Evolutionary conservation across 176 grass and related monocot species (phyloP).

Genomic region (Eleusine indica): DNA sequence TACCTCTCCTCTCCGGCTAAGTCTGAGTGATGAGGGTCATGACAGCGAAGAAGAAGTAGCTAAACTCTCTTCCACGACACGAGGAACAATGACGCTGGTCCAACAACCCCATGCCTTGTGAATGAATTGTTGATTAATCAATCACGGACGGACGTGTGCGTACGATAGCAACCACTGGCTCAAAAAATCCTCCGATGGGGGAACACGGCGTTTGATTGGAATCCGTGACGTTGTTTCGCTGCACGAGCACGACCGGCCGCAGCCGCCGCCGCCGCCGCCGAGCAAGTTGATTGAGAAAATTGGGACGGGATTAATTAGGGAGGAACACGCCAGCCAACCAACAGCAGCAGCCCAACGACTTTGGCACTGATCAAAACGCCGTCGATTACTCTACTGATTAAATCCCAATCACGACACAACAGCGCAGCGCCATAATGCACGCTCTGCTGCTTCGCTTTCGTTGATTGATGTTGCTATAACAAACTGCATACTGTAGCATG

Average conservation of each 20-base stretch:
- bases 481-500: background rate
- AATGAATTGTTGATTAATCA: background rate
- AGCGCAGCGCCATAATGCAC: too few relatives aligned
- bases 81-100: background rate
- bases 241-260: background rate
- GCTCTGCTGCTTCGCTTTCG: background rate
- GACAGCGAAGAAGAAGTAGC: background rate
- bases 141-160: background rate
- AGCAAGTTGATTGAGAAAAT: background rate
- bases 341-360: conserved; percentile 7
- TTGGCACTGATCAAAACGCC: background rate
- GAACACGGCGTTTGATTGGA: background rate
- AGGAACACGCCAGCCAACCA: background rate
- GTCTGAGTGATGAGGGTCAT: background rate
- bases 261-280: background rate
- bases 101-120: background rate
- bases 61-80: background rate
- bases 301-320: background rate
- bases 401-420: background rate
- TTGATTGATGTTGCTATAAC: background rate
- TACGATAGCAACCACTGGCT: background rate
- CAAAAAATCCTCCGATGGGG: background rate
- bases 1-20: too few relatives aligned
- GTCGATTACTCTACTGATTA: background rate
- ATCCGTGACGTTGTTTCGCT: background rate